Percentiles rank a stretch among this genome's conserved stretches.
Evolutionary conservation across 2,329 filamentous ascomycete species (phyloP).

Genomic region (Trichoderma koningiopsis): DNA sequence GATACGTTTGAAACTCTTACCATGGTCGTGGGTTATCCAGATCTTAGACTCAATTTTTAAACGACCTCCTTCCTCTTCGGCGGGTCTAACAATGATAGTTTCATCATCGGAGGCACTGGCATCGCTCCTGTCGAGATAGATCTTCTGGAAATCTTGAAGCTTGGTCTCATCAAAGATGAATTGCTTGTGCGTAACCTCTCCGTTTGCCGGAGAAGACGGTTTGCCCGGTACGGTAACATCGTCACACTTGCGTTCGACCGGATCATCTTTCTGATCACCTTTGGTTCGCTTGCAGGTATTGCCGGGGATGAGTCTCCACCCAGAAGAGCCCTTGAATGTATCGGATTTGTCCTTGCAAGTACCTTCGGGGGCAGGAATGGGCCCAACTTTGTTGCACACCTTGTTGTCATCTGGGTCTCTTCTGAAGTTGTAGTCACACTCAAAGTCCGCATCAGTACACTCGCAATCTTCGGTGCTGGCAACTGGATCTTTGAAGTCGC

Average conservation of each 20-base stretch:
- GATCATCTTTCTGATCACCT: slow-evolving; percentile 68
- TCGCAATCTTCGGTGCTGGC: slow-evolving; percentile 74
- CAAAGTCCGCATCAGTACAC: slow-evolving; percentile 83
- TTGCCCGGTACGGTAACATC: slow-evolving; percentile 39
- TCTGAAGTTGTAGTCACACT: slow-evolving; percentile 93
- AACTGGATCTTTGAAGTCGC: slow-evolving; percentile 78
- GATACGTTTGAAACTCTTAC: slow-evolving; percentile 77
- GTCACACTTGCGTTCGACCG: slow-evolving; percentile 79
- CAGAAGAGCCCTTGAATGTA: slow-evolving; percentile 81
- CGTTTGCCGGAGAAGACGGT: slow-evolving; percentile 57
- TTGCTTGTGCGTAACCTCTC: slow-evolving; percentile 64
- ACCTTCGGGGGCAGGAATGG: slow-evolving; percentile 67
- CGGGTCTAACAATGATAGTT: slow-evolving; percentile 62
- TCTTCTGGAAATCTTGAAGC: slow-evolving; percentile 54
- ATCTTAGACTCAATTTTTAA: slow-evolving; percentile 56
- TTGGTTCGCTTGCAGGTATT: slow-evolving; percentile 67
- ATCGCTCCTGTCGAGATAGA: slow-evolving; percentile 79
- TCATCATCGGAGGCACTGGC: slow-evolving; percentile 69
- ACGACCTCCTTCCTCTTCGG: slow-evolving; percentile 36
- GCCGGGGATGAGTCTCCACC: slow-evolving; percentile 88
- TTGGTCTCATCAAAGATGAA: slow-evolving; percentile 65
- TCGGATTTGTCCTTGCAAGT: slow-evolving; percentile 67
- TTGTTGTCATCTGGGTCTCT: slow-evolving; percentile 64
- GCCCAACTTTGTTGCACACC: slow-evolving; percentile 67
- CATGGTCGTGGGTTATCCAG: slow-evolving; percentile 80